Evolutionary conservation across 2,329 filamentous ascomycete genomes (phyloP).

Genomic region (Pseudocercospora crystallina): DNA sequence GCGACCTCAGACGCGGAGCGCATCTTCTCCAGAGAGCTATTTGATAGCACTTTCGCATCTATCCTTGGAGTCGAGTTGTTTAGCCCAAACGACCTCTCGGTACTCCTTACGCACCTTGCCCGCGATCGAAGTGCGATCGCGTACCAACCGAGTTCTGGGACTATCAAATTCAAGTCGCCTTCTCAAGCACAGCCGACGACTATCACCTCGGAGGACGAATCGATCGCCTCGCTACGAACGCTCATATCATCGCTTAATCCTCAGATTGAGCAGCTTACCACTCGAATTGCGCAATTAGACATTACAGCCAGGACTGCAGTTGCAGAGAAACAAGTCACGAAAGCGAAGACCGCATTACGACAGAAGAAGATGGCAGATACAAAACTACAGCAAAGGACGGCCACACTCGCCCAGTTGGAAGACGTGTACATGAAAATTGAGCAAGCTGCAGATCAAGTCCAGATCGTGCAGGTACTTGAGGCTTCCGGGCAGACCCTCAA

Average conservation of each 20-base stretch:
- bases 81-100: slow-evolving; percentile 49
- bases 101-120: slow-evolving; percentile 42
- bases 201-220: slow-evolving; percentile 75
- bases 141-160: slow-evolving; percentile 43
- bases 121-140: slow-evolving; percentile 53
- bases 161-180: slow-evolving; percentile 69
- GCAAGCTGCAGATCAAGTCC: slow-evolving; percentile 79
- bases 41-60: slow-evolving; percentile 28
- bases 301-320: slow-evolving; percentile 68
- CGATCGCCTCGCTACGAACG: slow-evolving; percentile 76
- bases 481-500: slow-evolving; percentile 71
- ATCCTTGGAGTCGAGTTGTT: slow-evolving; percentile 30
- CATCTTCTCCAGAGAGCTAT: slow-evolving; percentile 34
- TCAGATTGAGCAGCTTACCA: slow-evolving; percentile 65
- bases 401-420: slow-evolving; percentile 77
- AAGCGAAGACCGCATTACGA: slow-evolving; percentile 75
- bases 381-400: slow-evolving; percentile 68
- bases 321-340: slow-evolving; percentile 67
- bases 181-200: slow-evolving; percentile 44
- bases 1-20: slow-evolving; percentile 36
- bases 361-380: slow-evolving; percentile 80
- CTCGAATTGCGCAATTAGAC: slow-evolving; percentile 52
- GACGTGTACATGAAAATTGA: slow-evolving; percentile 80
- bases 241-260: slow-evolving; percentile 67
- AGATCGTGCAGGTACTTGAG: slow-evolving; percentile 80